Conservation (phyloP, 306 rosid genomes). For the Clitoria ternatea region DNA sequence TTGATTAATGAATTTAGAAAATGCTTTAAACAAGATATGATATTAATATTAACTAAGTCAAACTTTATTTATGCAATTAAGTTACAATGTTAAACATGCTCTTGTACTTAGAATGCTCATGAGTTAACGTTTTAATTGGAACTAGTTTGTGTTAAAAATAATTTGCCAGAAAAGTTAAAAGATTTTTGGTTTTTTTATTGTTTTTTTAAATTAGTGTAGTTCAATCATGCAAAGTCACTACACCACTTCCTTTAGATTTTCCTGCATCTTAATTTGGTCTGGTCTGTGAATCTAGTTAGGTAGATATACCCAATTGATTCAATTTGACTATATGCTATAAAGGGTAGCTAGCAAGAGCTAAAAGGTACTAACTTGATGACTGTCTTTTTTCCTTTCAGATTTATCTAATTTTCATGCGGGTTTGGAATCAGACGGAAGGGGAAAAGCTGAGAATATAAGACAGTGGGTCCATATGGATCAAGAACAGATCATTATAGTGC, state of each 20-base stretch:
- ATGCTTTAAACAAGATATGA: no score
- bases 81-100: no score
- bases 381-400: neutral
- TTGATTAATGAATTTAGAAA: no score
- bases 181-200: no score
- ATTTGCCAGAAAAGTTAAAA: neutral
- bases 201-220: no score
- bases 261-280: neutral
- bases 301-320: neutral
- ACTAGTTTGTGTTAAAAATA: neutral
- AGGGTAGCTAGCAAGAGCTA: neutral
- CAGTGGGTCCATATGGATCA: neutral
- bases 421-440: neutral
- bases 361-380: neutral
- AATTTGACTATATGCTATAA: neutral
- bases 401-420: neutral
- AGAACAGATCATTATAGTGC: neutral
- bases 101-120: no score
- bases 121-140: neutral
- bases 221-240: no score
- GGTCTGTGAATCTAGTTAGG: constrained; percentile 9
- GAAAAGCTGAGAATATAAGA: neutral
- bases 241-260: neutral
- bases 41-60: no score
- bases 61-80: no score